Base-by-base conservation (phyloP, 1,284 basidiomycete genomes). In the Singerocomus rubriflavus region DNA sequence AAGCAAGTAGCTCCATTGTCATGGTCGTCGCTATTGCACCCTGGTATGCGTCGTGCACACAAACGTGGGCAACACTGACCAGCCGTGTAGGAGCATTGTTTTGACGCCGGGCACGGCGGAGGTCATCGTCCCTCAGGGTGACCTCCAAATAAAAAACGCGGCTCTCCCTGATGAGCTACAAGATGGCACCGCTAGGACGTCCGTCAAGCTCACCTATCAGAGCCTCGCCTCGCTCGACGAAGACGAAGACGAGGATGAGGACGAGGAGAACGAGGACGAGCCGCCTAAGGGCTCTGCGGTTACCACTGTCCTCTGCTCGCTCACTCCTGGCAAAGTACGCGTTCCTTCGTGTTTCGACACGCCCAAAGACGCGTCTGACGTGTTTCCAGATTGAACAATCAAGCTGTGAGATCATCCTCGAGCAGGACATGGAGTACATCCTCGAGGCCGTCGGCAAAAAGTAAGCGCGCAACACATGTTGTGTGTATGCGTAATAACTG, bases 381-480 rank as follows among this genome's bases (percentile, higher is more conserved):
- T 32, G 34, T 26, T 44, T 14, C 9, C 52, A 92, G 90, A 82
- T 86, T 58, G 93, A 96, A 70, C 92, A 96, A 69, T 78, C 84
- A 10, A 72, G 77, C 26, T 76, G 91, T 51, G 83, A 93, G 65
- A 72, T 98, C 46, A 80, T 86, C 48, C 81, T 97, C 51, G 80
- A 85, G 56, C 80, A 82, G 53, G 88, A 89, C 29, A 82, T 85
- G 50, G 79, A 82, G 48, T 84, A 80, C 55, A 59, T 74, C 37
- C 83, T 97, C 67, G 84, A 92, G 64, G 76, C 85, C 44, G 78
- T 85, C 39, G 95, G 94, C 53, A 86, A 92, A 72, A 96, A 97
- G 92, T 90, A 57, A 57, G 77, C 48, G 12, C 34, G 32, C 35
- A 26, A 21, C 25, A 26, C 50, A n/a, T 25, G 14, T 33, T 39